These are phyloP conservation scores for Lepidium aucheri DNA, from an alignment of 345 rosid genomes.

Conservation along the genomic window DNA sequence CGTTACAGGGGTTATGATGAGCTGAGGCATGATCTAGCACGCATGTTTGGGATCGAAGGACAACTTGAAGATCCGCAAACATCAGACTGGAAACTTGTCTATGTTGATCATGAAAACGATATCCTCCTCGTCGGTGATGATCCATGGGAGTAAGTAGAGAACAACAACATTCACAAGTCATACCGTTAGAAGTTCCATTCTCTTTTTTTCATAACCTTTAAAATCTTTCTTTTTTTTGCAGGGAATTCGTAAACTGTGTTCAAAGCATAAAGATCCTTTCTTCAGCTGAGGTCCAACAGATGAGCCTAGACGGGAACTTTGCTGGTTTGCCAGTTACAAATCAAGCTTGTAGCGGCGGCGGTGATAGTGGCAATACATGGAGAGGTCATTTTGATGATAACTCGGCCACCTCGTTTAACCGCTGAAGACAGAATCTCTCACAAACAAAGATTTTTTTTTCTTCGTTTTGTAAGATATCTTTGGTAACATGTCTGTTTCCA, in stretches of 20 bases:
- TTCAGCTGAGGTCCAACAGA: slow-evolving; percentile 74
- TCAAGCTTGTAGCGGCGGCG: slow-evolving; percentile 81
- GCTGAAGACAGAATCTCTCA: slow-evolving; percentile 27
- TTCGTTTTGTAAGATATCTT: slow-evolving; percentile 15
- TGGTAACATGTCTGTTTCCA: slow-evolving; percentile 15
- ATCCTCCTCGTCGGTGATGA: slow-evolving; percentile 95
- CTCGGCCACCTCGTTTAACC: slow-evolving; percentile 71
- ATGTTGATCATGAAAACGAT: slow-evolving; percentile 89
- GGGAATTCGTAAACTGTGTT: slow-evolving; percentile 83
- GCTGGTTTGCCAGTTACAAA: slow-evolving; percentile 52
- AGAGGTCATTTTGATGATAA: slow-evolving; percentile 67
- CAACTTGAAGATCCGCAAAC: slow-evolving; percentile 93
- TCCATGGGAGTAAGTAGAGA: slow-evolving; percentile 86
- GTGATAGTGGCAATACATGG: slow-evolving; percentile 78
- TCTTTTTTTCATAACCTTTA: not conserved
- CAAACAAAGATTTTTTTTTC: slow-evolving; percentile 10
- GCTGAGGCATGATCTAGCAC: slow-evolving; percentile 78
- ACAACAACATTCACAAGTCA: not conserved
- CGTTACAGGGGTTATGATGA: slow-evolving; percentile 81
- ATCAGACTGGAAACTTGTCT: slow-evolving; percentile 94
- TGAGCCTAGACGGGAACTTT: slow-evolving; percentile 81
- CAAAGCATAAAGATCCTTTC: slow-evolving; percentile 82
- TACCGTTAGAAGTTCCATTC: not conserved
- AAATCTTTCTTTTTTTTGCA: slow-evolving; percentile 22
- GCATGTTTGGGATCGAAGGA: slow-evolving; percentile 95